Percentiles rank a stretch among this genome's conserved stretches.
These are phyloP conservation scores for Breynia disticha DNA, from an alignment of 441 rosid genomes.

Conservation along the genomic window DNA sequence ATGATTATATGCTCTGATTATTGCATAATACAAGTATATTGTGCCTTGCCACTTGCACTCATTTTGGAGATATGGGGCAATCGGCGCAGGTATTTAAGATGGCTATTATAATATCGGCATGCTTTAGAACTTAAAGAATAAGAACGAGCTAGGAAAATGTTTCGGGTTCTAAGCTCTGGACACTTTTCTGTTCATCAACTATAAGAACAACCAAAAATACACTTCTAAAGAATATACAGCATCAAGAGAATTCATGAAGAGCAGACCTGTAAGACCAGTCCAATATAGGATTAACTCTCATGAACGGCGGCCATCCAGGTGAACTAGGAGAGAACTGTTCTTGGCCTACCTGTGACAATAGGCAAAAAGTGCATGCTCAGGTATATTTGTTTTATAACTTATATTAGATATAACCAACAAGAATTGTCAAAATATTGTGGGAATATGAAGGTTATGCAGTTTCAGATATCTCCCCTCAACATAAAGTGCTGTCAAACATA, in stretches of 20 bases:
- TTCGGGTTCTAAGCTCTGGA: too few relatives aligned
- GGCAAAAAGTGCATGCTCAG: conserved; percentile 6
- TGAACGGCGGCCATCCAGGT: conserved; percentile 99
- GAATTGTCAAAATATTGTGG: conserved; percentile 1
- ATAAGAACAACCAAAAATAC: neutral
- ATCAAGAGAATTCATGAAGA: conserved; percentile 6
- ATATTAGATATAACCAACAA: conserved; percentile 5
- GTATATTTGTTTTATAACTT: conserved; percentile 5
- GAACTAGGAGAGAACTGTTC: conserved; percentile 99
- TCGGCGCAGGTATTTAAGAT: too few relatives aligned
- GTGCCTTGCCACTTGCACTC: too few relatives aligned
- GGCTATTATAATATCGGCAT: too few relatives aligned
- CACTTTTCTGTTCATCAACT: neutral
- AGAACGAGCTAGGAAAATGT: too few relatives aligned
- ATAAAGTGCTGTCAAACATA: conserved; percentile 27
- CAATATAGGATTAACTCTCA: conserved; percentile 99
- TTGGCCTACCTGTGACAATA: conserved; percentile 73
- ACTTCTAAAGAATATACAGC: conserved; percentile 1
- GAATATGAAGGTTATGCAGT: neutral
- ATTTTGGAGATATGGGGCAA: too few relatives aligned
- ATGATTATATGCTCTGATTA: too few relatives aligned
- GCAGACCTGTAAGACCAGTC: conserved; percentile 97
- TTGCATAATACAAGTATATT: too few relatives aligned
- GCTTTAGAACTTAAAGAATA: too few relatives aligned
- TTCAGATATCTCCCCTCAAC: conserved; percentile 2